Base-by-base conservation (phyloP, 805 yeast genomes). In the Kluyveromyces wickerhamii region DNA sequence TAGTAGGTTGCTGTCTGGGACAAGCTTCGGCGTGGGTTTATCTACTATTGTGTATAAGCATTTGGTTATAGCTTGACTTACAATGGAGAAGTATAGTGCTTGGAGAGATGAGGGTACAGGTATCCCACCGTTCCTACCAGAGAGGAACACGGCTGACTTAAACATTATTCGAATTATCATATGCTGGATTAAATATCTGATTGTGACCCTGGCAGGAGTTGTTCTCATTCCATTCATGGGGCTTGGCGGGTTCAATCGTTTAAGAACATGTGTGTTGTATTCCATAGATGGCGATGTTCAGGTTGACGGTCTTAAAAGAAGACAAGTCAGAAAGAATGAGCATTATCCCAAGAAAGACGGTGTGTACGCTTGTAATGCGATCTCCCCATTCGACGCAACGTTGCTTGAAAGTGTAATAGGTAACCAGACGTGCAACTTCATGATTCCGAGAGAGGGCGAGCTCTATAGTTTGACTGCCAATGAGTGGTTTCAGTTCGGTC, bases 101-200 rank as follows among this genome's bases (percentile, higher is more conserved):
- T 86, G 83, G 79, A 71, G 95, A 57, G 96, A 86, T 52, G 82
- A 77, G 42, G 92, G 89, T 4, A 87, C 96, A 1, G 96, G 96
- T n/a, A 82, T 87, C 22, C 79, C 94, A 0, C 96, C 96, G 3
- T 86, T 85, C 45, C 64, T 81, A 61, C 94, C 94, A 1, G 33
- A 30, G 13, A 30, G 19, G 14, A 60, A n/a, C 40, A 53, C 27
- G 52, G 20, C 26, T 3, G 19, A 14, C 7, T 16, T 21, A n/a
- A 30, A 7, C 16, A 13, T 12, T 7, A 12, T 15, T 10, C 11
- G 10, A 11, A 7, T 30, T n/a, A 14, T 22, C 12, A n/a, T 21
- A 8, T 8, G 17, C 13, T 13, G 9, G 11, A 8, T 30, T 9
- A 11, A 13, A 11, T 19, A 21, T 22, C 6, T 21, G 5, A 9